These are phyloP conservation scores for Bolboschoenoplectus hybrid DNA, from an alignment of 202 grass and related monocot genomes.

Conservation along the genomic window DNA sequence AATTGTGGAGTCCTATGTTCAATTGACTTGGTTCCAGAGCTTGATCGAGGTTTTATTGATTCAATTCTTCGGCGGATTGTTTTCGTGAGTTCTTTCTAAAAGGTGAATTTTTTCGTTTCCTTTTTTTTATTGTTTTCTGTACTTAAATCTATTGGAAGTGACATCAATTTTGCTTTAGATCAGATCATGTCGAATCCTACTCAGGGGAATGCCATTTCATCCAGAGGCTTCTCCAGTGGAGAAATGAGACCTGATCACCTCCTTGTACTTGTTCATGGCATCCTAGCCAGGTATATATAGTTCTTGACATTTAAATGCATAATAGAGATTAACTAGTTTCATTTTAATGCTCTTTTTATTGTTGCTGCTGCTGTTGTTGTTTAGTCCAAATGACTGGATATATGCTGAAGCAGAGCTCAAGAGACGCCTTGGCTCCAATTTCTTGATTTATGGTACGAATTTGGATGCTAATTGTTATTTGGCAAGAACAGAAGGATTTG, in stretches of 20 bases:
- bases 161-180: constrained; percentile 28
- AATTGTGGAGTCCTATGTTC: neutral
- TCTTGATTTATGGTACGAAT: constrained; percentile 74
- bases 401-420: constrained; percentile 70
- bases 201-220: constrained; percentile 20
- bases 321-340: constrained; percentile 31
- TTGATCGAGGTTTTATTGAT: neutral
- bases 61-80: neutral
- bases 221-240: constrained; percentile 38
- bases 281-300: constrained; percentile 67
- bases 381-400: constrained; percentile 79
- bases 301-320: neutral
- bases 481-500: neutral
- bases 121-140: constrained; percentile 31
- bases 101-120: neutral
- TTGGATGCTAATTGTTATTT: neutral
- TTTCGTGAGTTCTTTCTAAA: neutral
- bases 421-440: constrained; percentile 58
- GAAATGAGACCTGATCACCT: constrained; percentile 77
- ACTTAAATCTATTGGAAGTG: neutral
- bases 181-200: constrained; percentile 8
- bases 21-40: neutral
- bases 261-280: constrained; percentile 86
- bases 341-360: constrained; percentile 19
- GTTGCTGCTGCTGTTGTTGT: constrained; percentile 27